Percentiles rank a stretch among this genome's conserved stretches.
phyloP scores from a whole-genome alignment of 305 asterid species.

The Withania somnifera region DNA sequence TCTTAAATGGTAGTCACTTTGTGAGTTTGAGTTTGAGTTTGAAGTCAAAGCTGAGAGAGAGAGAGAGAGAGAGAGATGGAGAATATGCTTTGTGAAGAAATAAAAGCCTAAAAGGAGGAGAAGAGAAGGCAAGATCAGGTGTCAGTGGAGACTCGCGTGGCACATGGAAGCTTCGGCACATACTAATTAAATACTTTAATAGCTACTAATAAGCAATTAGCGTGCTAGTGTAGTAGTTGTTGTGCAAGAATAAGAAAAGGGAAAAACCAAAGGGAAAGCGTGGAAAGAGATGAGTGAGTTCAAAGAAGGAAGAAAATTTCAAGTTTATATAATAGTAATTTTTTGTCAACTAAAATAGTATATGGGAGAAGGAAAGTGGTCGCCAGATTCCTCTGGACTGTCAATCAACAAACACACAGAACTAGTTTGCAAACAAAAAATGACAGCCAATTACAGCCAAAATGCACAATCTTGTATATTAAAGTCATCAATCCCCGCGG shows the following conservation, averaged over 20 bases:
- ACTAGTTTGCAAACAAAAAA: not conserved
- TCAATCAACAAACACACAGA: not conserved
- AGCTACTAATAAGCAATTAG: not conserved
- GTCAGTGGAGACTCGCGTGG: constrained; percentile 26
- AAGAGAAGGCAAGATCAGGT: constrained; percentile 3
- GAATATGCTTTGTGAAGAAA: constrained; percentile 4
- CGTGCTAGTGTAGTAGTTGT: not conserved
- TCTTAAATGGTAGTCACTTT: too few relatives aligned
- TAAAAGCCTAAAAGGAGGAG: constrained; percentile 6
- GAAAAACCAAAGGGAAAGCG: not conserved
- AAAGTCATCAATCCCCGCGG: not conserved
- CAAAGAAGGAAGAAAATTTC: not conserved
- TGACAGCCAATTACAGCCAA: constrained; percentile 17
- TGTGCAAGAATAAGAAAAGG: not conserved
- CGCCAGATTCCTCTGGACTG: not conserved
- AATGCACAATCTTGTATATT: not conserved
- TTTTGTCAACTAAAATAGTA: not conserved
- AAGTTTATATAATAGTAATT: not conserved
- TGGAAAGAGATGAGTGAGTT: not conserved
- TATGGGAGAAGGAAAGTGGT: not conserved
- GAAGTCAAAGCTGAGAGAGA: too few relatives aligned
- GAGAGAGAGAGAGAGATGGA: too few relatives aligned
- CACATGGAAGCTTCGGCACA: constrained; percentile 34
- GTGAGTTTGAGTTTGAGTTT: too few relatives aligned
- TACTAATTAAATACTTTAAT: not conserved